Evolutionary conservation across 164 flowering plant species (phyloP), one percentile per base, ranked within the genome.

Genomic region (Aristolochia californica): DNA sequence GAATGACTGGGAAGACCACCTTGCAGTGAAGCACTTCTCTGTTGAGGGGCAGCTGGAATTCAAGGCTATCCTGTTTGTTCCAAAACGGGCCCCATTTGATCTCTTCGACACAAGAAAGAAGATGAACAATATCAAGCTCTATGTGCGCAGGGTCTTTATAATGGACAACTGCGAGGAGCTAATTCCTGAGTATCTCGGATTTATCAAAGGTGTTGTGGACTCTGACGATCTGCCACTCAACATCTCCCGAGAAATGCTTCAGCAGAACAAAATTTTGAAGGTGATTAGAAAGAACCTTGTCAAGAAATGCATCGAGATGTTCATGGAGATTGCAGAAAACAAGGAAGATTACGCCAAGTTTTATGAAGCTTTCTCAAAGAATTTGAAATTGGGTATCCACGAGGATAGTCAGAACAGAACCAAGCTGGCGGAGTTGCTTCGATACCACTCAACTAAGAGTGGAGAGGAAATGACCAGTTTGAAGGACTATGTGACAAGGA

Each of bases 271-370:
- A 74, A 82, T 82, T 40, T 75, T 83, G 18, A 80, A 80, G 73
- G 88, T 78, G 21, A 79, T 82, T 63, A 63, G 85, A 53, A 82
- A 82, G 80, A 82, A 84, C 28, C 62, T 84, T 25, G 83, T 84
- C 49, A 84, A 84, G 82, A 84, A 84, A 25, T 84, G 91, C 74
- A 70, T 84, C 51, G 91, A 84, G 70, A 68, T 82, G 77, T 84
- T 84, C 74, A 57, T 45, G n/a, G 87, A 77, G 62, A 82, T 82
- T 49, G 77, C 81, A 4, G 83, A 81, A 67, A 81, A 81, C 68
- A 81, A 79, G 28, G 83, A 81, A 45, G 83, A 81, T 22, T 82
- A 84, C 28, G 50, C 20, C 58, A 84, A 84, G 65, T 83, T 83
- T 62, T 83, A 79, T 22, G 84, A 81, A 5, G 72, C 81, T 0